Percentiles rank a stretch among this genome's conserved stretches.
These are phyloP conservation scores for Aechmea fasciata DNA, from an alignment of 176 grass and related monocot species.

Conservation along the genomic window DNA sequence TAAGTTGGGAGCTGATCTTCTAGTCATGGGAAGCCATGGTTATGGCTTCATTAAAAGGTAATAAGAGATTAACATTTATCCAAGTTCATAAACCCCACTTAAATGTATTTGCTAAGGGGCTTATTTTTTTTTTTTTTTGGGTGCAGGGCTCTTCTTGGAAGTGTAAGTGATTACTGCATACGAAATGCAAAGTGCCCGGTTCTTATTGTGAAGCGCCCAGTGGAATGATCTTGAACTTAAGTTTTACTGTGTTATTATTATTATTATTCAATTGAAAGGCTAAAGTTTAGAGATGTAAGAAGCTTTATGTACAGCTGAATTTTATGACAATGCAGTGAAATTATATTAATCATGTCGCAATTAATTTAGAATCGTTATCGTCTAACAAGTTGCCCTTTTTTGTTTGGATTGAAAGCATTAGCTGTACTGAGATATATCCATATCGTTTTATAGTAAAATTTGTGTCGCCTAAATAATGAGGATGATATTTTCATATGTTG, in stretches of 20 bases:
- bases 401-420: too few species aligned
- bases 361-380: too few species aligned
- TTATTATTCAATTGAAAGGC: too few species aligned
- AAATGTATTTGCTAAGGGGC: neutral
- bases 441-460: too few species aligned
- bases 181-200: constrained; percentile 52
- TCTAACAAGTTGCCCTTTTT: too few species aligned
- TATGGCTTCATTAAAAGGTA: constrained; percentile 72
- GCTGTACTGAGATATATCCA: too few species aligned
- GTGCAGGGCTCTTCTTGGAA: constrained; percentile 63
- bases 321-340: too few species aligned
- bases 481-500: too few species aligned
- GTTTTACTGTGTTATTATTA: neutral
- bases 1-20: constrained; percentile 40
- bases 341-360: too few species aligned
- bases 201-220: constrained; percentile 43
- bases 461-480: too few species aligned
- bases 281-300: too few species aligned
- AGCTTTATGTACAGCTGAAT: too few species aligned
- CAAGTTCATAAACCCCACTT: neutral
- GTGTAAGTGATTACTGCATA: constrained; percentile 70
- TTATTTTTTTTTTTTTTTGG: neutral
- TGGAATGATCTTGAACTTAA: neutral
- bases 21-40: constrained; percentile 70
- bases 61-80: constrained; percentile 3